Evolutionary conservation across 495 filamentous ascomycete species (phyloP).

Genomic region (Xylaria venustula): DNA sequence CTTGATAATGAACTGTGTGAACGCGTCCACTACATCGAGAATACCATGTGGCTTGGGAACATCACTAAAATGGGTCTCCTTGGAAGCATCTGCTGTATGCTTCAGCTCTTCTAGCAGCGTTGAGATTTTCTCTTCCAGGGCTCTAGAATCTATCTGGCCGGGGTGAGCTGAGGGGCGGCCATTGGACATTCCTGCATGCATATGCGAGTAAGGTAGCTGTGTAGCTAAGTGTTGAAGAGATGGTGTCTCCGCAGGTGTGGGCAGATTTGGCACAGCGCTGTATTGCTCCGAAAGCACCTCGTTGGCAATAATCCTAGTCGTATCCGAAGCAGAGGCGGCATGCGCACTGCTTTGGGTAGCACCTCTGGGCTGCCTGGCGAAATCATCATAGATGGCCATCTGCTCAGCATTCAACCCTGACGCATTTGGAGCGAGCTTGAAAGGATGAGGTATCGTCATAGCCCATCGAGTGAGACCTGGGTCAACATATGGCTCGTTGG

Average conservation of each 20-base stretch:
- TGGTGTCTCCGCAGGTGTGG: slow-evolving; percentile 78
- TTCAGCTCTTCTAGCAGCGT: slow-evolving; percentile 70
- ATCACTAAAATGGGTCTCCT: slow-evolving; percentile 69
- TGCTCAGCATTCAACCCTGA: slow-evolving; percentile 84
- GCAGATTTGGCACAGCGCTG: slow-evolving; percentile 68
- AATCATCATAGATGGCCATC: slow-evolving; percentile 93
- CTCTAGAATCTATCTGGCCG: slow-evolving; percentile 65
- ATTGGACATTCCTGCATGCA: slow-evolving; percentile 46
- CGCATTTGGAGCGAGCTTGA: slow-evolving; percentile 63
- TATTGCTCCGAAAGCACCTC: slow-evolving; percentile 86
- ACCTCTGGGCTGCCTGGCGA: slow-evolving; percentile 75
- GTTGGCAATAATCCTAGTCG: slow-evolving; percentile 52
- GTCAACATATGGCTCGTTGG: slow-evolving; percentile 81
- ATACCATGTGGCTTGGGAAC: slow-evolving; percentile 62
- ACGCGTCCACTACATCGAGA: slow-evolving; percentile 60
- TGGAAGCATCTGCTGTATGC: slow-evolving; percentile 58
- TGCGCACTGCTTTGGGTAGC: slow-evolving; percentile 40
- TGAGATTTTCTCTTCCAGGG: slow-evolving; percentile 61
- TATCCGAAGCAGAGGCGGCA: slow-evolving; percentile 48
- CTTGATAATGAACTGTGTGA: slow-evolving; percentile 55
- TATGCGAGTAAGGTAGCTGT: slow-evolving; percentile 62
- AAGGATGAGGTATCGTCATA: slow-evolving; percentile 84
- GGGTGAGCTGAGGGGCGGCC: slow-evolving; percentile 55
- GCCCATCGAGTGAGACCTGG: slow-evolving; percentile 79
- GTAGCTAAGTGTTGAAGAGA: slow-evolving; percentile 63